Conservation (phyloP, 805 yeast species). For the Ascoidea tarda region DNA sequence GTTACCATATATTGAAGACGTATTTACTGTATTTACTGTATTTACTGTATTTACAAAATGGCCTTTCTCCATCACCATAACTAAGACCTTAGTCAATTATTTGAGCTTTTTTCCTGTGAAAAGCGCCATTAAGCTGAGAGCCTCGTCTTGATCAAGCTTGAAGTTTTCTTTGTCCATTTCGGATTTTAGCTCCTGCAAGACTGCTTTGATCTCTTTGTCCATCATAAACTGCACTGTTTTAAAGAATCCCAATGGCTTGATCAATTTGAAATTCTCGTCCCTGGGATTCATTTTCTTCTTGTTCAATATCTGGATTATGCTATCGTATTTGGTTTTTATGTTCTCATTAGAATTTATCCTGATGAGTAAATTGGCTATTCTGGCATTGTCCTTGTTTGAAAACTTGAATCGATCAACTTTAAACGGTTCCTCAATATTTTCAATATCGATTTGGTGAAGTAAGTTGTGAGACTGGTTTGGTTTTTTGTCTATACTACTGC, state of each 20-base stretch:
- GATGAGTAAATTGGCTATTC: background rate
- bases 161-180: background rate
- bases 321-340: background rate
- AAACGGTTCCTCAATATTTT: too few species aligned
- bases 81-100: too few species aligned
- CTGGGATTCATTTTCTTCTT: background rate
- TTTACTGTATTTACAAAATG: too few species aligned
- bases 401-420: background rate
- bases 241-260: background rate
- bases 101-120: too few species aligned
- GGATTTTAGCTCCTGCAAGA: background rate
- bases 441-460: background rate
- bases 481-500: background rate
- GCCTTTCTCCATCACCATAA: too few species aligned
- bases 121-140: too few species aligned
- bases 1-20: too few species aligned
- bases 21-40: too few species aligned
- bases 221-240: background rate
- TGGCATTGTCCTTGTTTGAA: background rate
- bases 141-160: background rate
- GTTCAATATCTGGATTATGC: too few species aligned
- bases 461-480: background rate
- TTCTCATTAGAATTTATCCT: background rate
- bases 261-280: background rate
- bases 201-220: background rate